Evolutionary conservation across 805 yeast genomes (phyloP).

Genomic region (Tanozyma kutaoensis): DNA sequence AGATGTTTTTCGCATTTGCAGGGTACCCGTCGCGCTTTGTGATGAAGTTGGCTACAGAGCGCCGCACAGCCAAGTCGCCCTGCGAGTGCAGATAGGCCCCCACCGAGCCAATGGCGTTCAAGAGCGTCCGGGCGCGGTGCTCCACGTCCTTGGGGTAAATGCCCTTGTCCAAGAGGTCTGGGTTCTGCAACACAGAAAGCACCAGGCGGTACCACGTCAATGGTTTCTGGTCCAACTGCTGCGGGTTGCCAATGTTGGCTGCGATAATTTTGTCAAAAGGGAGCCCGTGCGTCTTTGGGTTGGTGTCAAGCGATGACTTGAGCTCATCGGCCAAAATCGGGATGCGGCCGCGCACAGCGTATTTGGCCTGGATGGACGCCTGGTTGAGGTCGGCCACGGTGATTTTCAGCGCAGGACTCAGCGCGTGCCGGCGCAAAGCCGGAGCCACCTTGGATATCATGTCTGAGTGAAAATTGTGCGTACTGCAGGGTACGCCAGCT

Average conservation of each 20-base stretch:
- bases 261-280: conserved; percentile 72
- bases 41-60: conserved; percentile 75
- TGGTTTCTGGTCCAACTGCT: conserved; percentile 89
- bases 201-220: conserved; percentile 93
- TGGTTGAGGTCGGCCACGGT: conserved; percentile 56
- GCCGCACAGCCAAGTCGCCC: conserved; percentile 63
- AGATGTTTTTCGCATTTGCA: conserved; percentile 61
- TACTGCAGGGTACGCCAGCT: too few relatives aligned
- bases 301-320: conserved; percentile 33
- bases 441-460: too few relatives aligned
- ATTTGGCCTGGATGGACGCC: conserved; percentile 71
- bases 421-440: too few relatives aligned
- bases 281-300: conserved; percentile 42
- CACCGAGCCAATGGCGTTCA: conserved; percentile 59
- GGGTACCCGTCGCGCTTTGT: conserved; percentile 46
- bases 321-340: conserved; percentile 91
- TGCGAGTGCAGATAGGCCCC: conserved; percentile 96
- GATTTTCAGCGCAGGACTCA: too few relatives aligned
- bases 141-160: conserved; percentile 57
- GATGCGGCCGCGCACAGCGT: conserved; percentile 90
- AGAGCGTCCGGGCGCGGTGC: conserved; percentile 50
- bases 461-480: too few relatives aligned
- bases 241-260: conserved; percentile 97
- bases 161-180: conserved; percentile 36
- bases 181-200: conserved; percentile 74